A percentile compares a stretch with the other conserved stretches of the same genome.
Evolutionary conservation across 306 rosid species (phyloP).

Genomic region (Quercus alba): DNA sequence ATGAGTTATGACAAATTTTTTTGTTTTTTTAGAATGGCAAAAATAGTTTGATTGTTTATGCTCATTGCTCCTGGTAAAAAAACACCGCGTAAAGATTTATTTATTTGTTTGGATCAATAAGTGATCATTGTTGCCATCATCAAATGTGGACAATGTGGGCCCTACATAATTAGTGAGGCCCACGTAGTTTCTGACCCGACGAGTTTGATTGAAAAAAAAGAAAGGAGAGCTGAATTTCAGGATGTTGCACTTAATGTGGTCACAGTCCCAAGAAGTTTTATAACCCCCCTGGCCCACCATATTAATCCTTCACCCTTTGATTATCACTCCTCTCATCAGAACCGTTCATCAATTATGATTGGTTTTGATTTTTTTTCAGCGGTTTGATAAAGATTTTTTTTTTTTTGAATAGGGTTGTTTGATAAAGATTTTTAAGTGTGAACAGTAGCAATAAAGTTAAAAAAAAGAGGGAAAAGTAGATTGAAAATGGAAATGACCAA

Average conservation of each 20-base stretch:
- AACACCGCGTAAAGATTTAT: too few species aligned
- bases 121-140: neutral
- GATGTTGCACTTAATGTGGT: neutral
- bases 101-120: too few species aligned
- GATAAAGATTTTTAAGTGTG: neutral
- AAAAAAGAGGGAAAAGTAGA: neutral
- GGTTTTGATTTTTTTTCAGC: neutral
- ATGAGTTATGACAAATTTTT: too few species aligned
- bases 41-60: too few species aligned
- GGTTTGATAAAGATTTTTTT: neutral
- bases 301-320: neutral
- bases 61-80: neutral
- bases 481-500: conserved; percentile 14
- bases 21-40: too few species aligned
- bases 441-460: neutral
- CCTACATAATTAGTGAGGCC: neutral
- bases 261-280: conserved; percentile 5
- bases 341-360: neutral
- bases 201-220: neutral
- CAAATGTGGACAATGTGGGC: conserved; percentile 5
- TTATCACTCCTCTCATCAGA: neutral
- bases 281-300: neutral
- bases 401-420: neutral
- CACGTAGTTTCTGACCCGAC: conserved; percentile 2
- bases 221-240: conserved; percentile 20